Conservation (phyloP, 2,329 filamentous ascomycete species). For the Aureobasidium sp. region DNA sequence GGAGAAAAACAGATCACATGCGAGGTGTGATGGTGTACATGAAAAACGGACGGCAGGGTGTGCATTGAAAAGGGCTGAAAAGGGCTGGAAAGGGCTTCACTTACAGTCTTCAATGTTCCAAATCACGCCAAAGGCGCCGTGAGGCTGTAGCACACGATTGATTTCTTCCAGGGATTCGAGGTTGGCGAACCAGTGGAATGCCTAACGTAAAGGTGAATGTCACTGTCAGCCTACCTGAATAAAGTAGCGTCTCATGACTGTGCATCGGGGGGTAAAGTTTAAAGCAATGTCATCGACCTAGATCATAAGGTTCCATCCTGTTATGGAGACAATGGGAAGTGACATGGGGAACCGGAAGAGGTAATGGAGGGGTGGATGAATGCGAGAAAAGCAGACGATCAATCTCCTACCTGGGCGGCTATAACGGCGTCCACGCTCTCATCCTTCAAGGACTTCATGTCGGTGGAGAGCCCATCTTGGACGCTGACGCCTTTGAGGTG, state of each 20-base stretch:
- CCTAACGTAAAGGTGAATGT: slow-evolving; percentile 22
- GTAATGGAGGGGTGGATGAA: not conserved
- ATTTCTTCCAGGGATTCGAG: slow-evolving; percentile 57
- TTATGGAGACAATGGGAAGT: not conserved
- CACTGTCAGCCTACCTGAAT: slow-evolving; percentile 16
- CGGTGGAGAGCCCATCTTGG: slow-evolving; percentile 51
- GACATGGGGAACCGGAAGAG: slow-evolving; percentile 6
- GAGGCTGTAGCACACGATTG: slow-evolving; percentile 56
- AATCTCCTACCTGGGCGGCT: slow-evolving; percentile 55
- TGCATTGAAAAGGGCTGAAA: too few relatives aligned
- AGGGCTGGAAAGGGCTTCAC: slow-evolving; percentile 22
- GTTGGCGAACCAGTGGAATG: slow-evolving; percentile 58
- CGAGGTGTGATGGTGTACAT: not conserved
- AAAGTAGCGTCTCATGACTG: not conserved
- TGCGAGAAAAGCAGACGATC: not conserved
- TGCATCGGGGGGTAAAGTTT: not conserved
- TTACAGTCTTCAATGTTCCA: slow-evolving; percentile 70
- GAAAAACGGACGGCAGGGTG: not conserved
- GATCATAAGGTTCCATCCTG: not conserved
- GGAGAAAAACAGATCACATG: slow-evolving; percentile 20
- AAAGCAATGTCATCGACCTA: not conserved
- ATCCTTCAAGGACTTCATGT: slow-evolving; percentile 47
- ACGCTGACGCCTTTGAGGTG: slow-evolving; percentile 49
- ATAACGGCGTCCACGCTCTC: slow-evolving; percentile 59
- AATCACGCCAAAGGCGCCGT: slow-evolving; percentile 56